Evolutionary conservation across 306 rosid genomes (phyloP), one percentile per base, ranked within the genome.

Genomic region (Quercus dentata): DNA sequence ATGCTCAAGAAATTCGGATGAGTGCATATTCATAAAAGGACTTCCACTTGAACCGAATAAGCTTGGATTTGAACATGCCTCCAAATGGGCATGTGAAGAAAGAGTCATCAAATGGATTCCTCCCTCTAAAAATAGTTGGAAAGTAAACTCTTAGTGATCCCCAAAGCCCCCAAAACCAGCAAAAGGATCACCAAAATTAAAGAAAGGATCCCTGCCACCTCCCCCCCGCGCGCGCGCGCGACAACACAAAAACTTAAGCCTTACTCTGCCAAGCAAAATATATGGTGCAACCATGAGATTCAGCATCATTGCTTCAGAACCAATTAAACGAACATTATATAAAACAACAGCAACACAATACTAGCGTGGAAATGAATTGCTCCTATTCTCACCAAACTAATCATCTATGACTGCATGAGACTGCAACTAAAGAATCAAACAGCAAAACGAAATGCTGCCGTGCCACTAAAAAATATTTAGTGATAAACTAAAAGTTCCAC

Each of bases 81-180:
- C 94, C 94, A 30, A 95, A 86, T 2, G 98, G 99, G 44, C 75
- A 87, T 58, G 86, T 84, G 80, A 92, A 93, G 85, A 92, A 95
- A 68, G 97, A 97, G 21, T 92, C 98, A 38, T 90, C 90, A 81
- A 95, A 92, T 13, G 97, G 94, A 41, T 90, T 83, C 83, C 94
- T 83, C 71, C 90, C 94, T 75, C 97, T 94, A 23, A 90, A 85
- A 30, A 30, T 92, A 20, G 75, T 76, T 69, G 18, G 99, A 82
- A 19, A 88, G 2, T 27, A 92, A 76, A 83, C 87, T 85, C 76
- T 91, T 51, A 18, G n/a, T 86, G 88, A 73, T 89, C 90, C 52
- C 92, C 92, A 75, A 88, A 83, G 20, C 91, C 76, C 27, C 92
- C 91, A 61, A 92, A 91, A 71, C 87, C 91, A 76, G 82, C 86